Evolutionary conservation across 2,329 filamentous ascomycete genomes (phyloP), one percentile per base, ranked within the genome.

Genomic region (Nothophoma quercina): DNA sequence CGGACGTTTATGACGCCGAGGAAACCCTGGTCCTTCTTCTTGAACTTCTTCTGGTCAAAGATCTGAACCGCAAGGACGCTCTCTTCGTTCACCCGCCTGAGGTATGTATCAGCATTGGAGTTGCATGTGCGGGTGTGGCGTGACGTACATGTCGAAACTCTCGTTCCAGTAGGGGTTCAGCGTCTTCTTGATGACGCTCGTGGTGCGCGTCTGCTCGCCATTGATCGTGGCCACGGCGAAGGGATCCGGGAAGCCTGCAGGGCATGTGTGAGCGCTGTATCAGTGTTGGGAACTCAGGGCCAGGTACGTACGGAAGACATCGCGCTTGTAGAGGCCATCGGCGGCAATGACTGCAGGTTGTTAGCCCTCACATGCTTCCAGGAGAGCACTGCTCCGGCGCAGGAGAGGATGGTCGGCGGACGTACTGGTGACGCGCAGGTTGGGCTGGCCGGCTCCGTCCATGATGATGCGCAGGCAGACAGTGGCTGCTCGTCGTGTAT

Each of bases 111-210:
- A 73, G 69, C 50, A 52, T n/a, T 46, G 22, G 18, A 12, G 26
- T 42, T n/a, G 42, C 38, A 23, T 15, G 28, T 21, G 29, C 55
- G 44, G 50, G 54, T 35, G 41, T 23, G 25, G 45, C 19, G 38
- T 41, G 47, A 67, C 88, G 69, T 86, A 98, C 95, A 99, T 89
- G 77, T 99, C 95, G 80, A 99, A 99, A 72, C 87, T 92, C 81
- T 99, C 95, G 77, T 99, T 99, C 95, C 95, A 99, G 76, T 99
- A 99, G n/a, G 95, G 95, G 76, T 97, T 98, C 76, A 99, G 81
- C 9, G 95, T 98, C 78, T 95, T 90, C 79, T 97, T 98, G 76
- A 95, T 96, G 64, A 98, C 95, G 29, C 88, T 88, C 9, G 95
- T 99, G n/a, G 95, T 98, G 78, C 93, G 91, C 52, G 95, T 99